Evolutionary conservation across 169 alveolate species (phyloP), one percentile per base, ranked within the genome.

Genomic region (Babesia ovis): DNA sequence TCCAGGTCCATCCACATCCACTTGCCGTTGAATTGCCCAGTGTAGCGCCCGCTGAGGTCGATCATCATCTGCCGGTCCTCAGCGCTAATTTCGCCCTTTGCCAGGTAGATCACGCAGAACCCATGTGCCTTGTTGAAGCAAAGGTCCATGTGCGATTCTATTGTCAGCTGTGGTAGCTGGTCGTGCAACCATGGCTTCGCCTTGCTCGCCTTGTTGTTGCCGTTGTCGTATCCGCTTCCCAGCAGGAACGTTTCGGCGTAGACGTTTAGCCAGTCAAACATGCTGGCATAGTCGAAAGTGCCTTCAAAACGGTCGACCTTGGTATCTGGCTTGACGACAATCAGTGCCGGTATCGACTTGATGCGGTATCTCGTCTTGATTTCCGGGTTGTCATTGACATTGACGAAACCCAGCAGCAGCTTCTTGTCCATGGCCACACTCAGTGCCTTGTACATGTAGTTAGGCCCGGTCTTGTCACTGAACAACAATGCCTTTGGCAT

Each of bases 211-310:
- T 83, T 93, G 37, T 86, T 89, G 31, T 77, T 69, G 11, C 41
- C 41, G 32, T 88, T 94, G 27, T 95, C 91, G 69, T 91, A 89
- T 31, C 97, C 97, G 12, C 98, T 97, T 41, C 98, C 98, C 57
- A 93, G 90, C 29, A 95, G 97, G 91, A 96, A 97, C 6, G 98
- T 95, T 76, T 97, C 99, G 42, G 98, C 86, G 81, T 93, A 93
- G 20, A 97, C 93, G 74, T 97, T 97, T 14, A 97, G 94, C 95
- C 96, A 97, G 66, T 97, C 98, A 68, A 93, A 94, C 83, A 97
- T 84, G 32, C 83, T 86, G 51, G 83, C 73, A 73, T 86, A 97
- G 48, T 92, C 91, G 57, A 91, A 84, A 42, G 92, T 95, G 32
- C 98, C 99, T 25, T 84, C 92, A 85, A 92, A 97, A 18, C 85